Percentiles rank a stretch among this genome's conserved stretches.
Evolutionary conservation across 2,329 filamentous ascomycete species (phyloP).

Genomic region (Diaporthe humulicola): DNA sequence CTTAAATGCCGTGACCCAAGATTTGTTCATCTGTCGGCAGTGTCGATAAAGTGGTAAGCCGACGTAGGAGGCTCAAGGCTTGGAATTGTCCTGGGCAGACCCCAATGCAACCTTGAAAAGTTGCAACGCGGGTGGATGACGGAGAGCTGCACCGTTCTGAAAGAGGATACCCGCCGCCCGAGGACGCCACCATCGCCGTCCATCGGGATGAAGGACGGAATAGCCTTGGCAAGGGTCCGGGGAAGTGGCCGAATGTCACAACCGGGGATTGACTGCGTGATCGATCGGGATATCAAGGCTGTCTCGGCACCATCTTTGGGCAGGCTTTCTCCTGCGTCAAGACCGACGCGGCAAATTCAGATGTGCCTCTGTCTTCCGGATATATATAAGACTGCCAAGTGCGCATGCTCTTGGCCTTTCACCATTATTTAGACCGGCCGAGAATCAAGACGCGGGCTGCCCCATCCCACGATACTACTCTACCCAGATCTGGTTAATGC

Average conservation of each 20-base stretch:
- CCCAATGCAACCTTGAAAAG: neutral
- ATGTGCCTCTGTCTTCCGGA: neutral
- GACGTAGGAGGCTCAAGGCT: constrained; percentile 11
- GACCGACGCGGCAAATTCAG: neutral
- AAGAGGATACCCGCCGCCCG: neutral
- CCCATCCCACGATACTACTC: neutral
- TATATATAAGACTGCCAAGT: neutral
- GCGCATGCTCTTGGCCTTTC: neutral
- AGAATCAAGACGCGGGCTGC: neutral
- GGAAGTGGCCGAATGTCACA: neutral
- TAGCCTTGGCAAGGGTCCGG: neutral
- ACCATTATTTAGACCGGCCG: neutral
- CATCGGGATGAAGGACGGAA: neutral
- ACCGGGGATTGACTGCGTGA: neutral
- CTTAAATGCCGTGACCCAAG: neutral
- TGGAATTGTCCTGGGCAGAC: neutral
- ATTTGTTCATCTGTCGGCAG: neutral
- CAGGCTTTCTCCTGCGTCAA: neutral
- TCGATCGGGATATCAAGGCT: neutral
- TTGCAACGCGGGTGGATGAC: neutral
- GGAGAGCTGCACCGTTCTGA: neutral
- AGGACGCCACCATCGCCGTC: neutral
- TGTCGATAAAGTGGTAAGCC: neutral
- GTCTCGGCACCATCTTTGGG: constrained; percentile 10
- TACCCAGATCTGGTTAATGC: neutral